Conservation (phyloP, 805 yeast genomes). For the Barnettozyma salicaria region DNA sequence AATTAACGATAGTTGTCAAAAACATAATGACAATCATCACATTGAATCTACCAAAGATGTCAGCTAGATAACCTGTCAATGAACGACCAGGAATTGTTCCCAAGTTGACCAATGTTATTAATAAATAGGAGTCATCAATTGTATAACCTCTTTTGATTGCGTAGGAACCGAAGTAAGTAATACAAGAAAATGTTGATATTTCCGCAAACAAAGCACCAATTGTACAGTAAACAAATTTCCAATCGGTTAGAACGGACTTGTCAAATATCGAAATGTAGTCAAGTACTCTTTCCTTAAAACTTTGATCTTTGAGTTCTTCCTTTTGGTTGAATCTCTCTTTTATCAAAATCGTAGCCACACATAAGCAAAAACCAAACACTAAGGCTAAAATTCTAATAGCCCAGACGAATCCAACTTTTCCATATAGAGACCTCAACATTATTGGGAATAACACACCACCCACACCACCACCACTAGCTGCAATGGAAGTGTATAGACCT, state of each 20-base stretch:
- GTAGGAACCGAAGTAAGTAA: conserved; percentile 48
- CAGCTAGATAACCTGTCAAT: conserved; percentile 38
- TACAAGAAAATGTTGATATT: conserved; percentile 37
- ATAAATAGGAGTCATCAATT: conserved; percentile 35
- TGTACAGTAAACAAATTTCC: conserved; percentile 38
- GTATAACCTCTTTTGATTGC: conserved; percentile 40
- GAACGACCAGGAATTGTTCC: conserved; percentile 39
- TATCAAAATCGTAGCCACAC: conserved; percentile 25
- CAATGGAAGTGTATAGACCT: conserved; percentile 40
- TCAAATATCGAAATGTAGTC: conserved; percentile 26
- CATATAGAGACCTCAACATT: conserved; percentile 36
- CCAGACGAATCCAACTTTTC: conserved; percentile 47
- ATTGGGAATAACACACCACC: conserved; percentile 47
- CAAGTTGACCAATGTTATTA: conserved; percentile 40
- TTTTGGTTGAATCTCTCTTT: conserved; percentile 29
- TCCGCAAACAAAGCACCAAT: conserved; percentile 43
- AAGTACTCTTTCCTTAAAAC: conserved; percentile 11
- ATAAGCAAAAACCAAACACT: conserved; percentile 27
- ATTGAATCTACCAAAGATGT: conserved; percentile 47
- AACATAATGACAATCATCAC: conserved; percentile 38
- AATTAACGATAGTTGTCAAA: conserved; percentile 29
- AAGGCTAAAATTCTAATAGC: conserved; percentile 45
- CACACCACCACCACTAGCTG: conserved; percentile 44
- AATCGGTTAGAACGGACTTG: conserved; percentile 36
- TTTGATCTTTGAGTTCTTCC: conserved; percentile 10